Base-by-base conservation (phyloP, 73 alveolate genomes). In the Vitrella brassicaformis region DNA sequence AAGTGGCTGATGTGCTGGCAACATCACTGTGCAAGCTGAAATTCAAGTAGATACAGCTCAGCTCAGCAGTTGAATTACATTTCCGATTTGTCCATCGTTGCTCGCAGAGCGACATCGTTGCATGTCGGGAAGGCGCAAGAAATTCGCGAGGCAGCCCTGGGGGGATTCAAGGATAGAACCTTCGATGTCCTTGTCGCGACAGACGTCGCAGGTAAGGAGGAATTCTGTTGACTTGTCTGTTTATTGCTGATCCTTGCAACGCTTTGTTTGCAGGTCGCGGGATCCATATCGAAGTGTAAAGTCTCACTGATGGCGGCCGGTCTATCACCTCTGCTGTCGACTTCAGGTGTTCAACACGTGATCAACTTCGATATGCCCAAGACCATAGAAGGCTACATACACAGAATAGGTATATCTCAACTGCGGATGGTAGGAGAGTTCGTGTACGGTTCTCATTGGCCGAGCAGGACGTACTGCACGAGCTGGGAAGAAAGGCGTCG, bases 341-440 rank as follows among this genome's bases (percentile, higher is more conserved):
- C n/a, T 45, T 94, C 88, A 19, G 88, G 87, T 71, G 96, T 93
- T 27, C 85, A 87, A 76, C 93, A 87, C 30, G 98, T 93, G 27
- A 87, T 93, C 78, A 93, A 93, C 87, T 93, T 84, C 83, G 96
- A 91, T 72, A 89, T 91, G 87, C 98, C 98, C 0, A 85, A 77
- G 70, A 84, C 84, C 74, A 87, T 93, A 25, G 90, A 82, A 70
- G 97, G 98, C 22, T 39, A 39, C 56, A 39, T 14, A 4, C 56
- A 39, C 14, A 4, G 56, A 8, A 39, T 39, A n/a, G n/a, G n/a
- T n/a, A n/a, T n/a, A n/a, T n/a, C n/a, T n/a, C n/a, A n/a, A n/a
- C n/a, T n/a, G n/a, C n/a, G n/a, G n/a, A n/a, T n/a, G n/a, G n/a
- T n/a, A n/a, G n/a, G n/a, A n/a, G n/a, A n/a, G n/a, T n/a, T n/a